Conservation (phyloP, 2,329 filamentous ascomycete species). For the Talaromyces sp. region DNA sequence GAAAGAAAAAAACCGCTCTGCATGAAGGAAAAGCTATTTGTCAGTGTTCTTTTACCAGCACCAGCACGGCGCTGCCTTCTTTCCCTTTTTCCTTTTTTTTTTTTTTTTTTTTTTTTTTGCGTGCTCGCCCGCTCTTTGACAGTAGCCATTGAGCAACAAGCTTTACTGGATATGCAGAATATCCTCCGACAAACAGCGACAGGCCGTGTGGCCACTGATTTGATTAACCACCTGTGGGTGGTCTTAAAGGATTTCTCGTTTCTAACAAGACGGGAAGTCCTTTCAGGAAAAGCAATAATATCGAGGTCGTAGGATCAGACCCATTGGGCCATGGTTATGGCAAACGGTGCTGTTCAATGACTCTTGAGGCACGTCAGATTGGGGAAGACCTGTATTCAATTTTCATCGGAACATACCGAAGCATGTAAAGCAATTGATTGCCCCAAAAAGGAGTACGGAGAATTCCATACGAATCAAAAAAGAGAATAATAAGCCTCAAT, state of each 20-base stretch:
- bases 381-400: neutral
- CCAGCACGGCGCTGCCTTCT: no score
- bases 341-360: neutral
- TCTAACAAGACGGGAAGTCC: neutral
- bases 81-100: neutral
- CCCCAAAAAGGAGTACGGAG: no score
- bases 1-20: constrained; percentile 13
- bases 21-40: neutral
- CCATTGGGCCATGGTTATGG: neutral
- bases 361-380: neutral
- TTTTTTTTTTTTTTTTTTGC: no score
- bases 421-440: neutral
- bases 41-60: neutral
- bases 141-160: neutral
- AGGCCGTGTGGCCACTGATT: neutral
- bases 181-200: neutral
- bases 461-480: neutral
- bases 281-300: neutral
- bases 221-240: neutral
- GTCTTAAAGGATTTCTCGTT: neutral
- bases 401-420: neutral
- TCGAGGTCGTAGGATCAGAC: no score
- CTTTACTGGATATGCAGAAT: neutral
- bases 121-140: no score
- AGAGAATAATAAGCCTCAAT: neutral